Evolutionary conservation across 169 alveolate genomes (phyloP), one percentile per base, ranked within the genome.

Genomic region (Theileria equi): DNA sequence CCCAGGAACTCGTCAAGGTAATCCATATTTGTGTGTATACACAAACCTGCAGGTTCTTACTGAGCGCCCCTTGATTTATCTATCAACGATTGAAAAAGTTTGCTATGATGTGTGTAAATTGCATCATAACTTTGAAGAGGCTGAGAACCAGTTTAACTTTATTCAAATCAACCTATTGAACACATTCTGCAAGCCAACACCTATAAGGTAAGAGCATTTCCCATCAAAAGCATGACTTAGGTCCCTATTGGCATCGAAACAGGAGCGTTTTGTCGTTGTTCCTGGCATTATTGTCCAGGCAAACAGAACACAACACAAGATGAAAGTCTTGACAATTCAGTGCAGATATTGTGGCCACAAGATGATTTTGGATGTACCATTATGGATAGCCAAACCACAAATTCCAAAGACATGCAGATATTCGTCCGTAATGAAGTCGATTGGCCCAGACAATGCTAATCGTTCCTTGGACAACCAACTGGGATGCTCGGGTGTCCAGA

Each of bases 201-300:
- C 89, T 5, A 84, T 84, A 31, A 72, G 91, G 74, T 81, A 53
- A 1, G 73, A 32, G 16, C 7, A 3, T 0, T 1, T 43, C 0
- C n/a, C 1, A 19, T 19, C 7, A 0, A 41, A 0, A 13, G 4
- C 19, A 3, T 44, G 21, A 4, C 40, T 16, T 28, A 69, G 81
- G 43, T 32, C 73, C n/a, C 36, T 84, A 44, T 57, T 84, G 35
- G 84, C 91, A 28, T 63, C 84, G 19, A 84, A 83, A 52, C 91
- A 84, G 81, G 98, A 95, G 70, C 81, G 95, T 64, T 80, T 95
- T 66, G 95, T 96, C 0, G 94, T 91, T 4, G 94, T 96, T 29
- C 97, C 97, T 32, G 99, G 99, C 1, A 95, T 96, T 41, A 91
- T 96, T 11, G 94, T 95, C 49, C 94, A 94, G 67, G 95, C 98